Base-by-base conservation (phyloP, 2,329 filamentous ascomycete species). In the Meredithiella fracta region DNA sequence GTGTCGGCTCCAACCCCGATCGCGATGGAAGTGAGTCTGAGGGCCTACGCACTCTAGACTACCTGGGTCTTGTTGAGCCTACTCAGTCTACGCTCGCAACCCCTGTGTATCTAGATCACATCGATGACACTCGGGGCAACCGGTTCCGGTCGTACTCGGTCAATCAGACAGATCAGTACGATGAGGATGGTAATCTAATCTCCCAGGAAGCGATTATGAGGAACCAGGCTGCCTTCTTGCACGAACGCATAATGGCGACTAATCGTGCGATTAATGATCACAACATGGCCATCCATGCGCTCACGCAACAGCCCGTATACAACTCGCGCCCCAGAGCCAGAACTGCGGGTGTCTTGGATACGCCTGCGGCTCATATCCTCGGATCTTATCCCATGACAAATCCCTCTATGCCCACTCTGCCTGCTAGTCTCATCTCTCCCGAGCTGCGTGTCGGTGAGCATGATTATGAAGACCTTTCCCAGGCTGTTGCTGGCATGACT, bases 131-230 rank as follows among this genome's bases (percentile, higher is more conserved):
- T 61, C 85, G 86, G 63, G 77, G 83, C 47, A 97, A 86, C 67
- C 82, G 92, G 54, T 94, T 97, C 74, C 82, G 92, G 50, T 98
- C 92, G 1, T 97, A 96, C 68, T 98, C 92, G 0, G 92, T 98
- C 61, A 98, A 98, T 68, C 94, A 94, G 56, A 96, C 94, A 69
- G 91, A 97, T 67, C 94, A 92, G 67, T 97, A 97, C 64, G 90
- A 86, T 1, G 88, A 94, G 63, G 84, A 88, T 50, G 90, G 94
- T 54, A 84, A 89, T 25, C 85, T 89, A 59, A 87, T 85, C 59
- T 82, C 77, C 38, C 75, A 75, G 22, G 47, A 49, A 11, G 65
- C 78, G 55, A 69, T 69, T 20, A 69, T 78, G 47, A 77, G 81
- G 58, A 74, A 65, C 59, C 74, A 79, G 54, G 77, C 83, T 57